Evolutionary conservation across 371 early-diverging fungal species (phyloP), one percentile per base, ranked within the genome.

Genomic region (Mucor ambiguus): DNA sequence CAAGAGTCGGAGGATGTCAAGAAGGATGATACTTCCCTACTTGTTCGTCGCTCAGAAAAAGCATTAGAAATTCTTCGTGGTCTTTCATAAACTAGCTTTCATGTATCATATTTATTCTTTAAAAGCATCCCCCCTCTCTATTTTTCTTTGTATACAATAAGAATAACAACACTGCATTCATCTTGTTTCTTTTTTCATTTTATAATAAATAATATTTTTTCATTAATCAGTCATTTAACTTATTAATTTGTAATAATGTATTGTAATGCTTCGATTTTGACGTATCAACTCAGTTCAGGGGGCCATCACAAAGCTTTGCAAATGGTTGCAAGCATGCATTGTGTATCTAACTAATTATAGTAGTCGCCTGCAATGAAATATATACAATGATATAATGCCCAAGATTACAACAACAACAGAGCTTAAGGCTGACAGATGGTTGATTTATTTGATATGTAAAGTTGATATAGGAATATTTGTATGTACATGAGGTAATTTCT

Each of bases 61-160:
- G 76, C 79, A 10, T 58, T 78, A 5, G 70, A 71, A 55, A 78
- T 78, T 32, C 63, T 78, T 44, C 79, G 70, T 60, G 79, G 79
- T 32, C 57, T 76, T 16, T 64, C 67, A 29, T 78, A 66, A 63
- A 2, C 32, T 16, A 1, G 26, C 8, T 32, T 26, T 24, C 24
- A 38, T 56, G 28, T 6, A 29, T 52, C 24, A 5, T 56, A 32
- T 33, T 32, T 56, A 56, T 33, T 56, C 49, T 11, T 37, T 7
- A 52, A 52, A 52, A 52, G 26, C 48, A 58, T 58, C 44, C 43
- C 26, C 61, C 48, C 29, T 33, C 33, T 33, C 33, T 33, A 9
- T 33, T 33, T 26, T 52, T 24, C 28, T 52, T 52, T 52, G 52
- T 28, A 52, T 22, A 46, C 20, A 22, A 22, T 22, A 41, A 41